phyloP scores from a whole-genome alignment of 495 filamentous ascomycete genomes.

The Xylaria acuta region DNA sequence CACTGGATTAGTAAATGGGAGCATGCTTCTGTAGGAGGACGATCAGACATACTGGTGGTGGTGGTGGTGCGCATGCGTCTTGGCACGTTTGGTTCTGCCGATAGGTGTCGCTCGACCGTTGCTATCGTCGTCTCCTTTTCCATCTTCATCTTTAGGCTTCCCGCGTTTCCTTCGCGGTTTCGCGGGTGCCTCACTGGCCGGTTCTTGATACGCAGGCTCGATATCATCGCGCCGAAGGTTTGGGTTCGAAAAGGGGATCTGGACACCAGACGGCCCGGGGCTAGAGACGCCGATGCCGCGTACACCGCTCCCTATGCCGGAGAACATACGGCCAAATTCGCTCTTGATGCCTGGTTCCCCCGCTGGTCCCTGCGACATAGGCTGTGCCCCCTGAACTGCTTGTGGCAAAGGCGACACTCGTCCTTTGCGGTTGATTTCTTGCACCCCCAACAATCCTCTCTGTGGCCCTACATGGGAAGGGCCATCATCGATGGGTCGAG shows the following conservation, averaged over 20 bases:
- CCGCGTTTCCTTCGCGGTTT: constrained; percentile 61
- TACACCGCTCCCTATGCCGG: constrained; percentile 86
- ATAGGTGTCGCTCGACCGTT: constrained; percentile 59
- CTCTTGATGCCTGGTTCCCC: constrained; percentile 87
- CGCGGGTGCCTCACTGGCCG: constrained; percentile 35
- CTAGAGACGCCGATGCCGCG: constrained; percentile 61
- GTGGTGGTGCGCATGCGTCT: constrained; percentile 67
- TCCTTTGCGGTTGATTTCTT: constrained; percentile 69
- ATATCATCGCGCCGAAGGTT: constrained; percentile 53
- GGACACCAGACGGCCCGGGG: constrained; percentile 55
- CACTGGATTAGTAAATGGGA: constrained; percentile 35
- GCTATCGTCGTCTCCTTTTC: constrained; percentile 64
- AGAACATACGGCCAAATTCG: constrained; percentile 90
- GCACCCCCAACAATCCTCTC: constrained; percentile 61
- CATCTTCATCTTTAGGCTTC: constrained; percentile 65
- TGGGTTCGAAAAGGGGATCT: constrained; percentile 50
- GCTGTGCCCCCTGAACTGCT: constrained; percentile 90
- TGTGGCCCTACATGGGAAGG: constrained; percentile 53
- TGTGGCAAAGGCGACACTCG: constrained; percentile 82
- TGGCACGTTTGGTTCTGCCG: constrained; percentile 63
- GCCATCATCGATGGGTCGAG: constrained; percentile 64
- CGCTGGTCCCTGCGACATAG: constrained; percentile 72
- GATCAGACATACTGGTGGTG: constrained; percentile 61
- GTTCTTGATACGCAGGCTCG: constrained; percentile 46
- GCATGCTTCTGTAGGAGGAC: constrained; percentile 19